Conservation (phyloP, 2,329 filamentous ascomycete species). For the Mycosphaerella sp. region DNA sequence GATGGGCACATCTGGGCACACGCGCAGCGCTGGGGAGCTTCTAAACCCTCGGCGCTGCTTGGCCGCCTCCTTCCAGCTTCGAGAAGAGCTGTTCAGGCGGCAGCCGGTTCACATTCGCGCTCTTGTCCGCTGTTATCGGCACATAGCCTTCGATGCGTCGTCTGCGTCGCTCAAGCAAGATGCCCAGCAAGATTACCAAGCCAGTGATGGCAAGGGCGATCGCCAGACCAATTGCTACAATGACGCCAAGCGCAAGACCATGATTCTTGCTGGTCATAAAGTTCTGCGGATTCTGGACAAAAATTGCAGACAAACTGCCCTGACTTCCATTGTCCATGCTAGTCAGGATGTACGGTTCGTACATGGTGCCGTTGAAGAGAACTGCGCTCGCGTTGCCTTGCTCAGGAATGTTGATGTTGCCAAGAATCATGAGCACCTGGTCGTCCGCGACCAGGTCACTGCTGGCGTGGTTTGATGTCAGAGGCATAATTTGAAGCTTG, state of each 20-base stretch:
- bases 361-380: conserved; percentile 74
- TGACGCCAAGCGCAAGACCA: conserved; percentile 64
- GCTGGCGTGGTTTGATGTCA: conserved; percentile 60
- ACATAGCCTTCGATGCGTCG: conserved; percentile 74
- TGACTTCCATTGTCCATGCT: conserved; percentile 55
- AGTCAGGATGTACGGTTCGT: conserved; percentile 75
- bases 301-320: conserved; percentile 73
- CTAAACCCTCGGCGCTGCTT: conserved; percentile 5
- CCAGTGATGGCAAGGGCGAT: conserved; percentile 73
- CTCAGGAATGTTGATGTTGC: conserved; percentile 64
- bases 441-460: conserved; percentile 58
- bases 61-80: conserved; percentile 20
- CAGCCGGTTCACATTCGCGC: conserved; percentile 45
- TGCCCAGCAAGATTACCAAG: conserved; percentile 66
- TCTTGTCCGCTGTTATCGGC: conserved; percentile 51
- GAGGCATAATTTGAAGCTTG: conserved; percentile 72
- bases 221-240: conserved; percentile 73
- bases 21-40: neutral
- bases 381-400: conserved; percentile 81
- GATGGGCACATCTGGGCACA: neutral
- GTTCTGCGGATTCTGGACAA: conserved; percentile 68
- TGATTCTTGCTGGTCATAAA: conserved; percentile 55
- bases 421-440: conserved; percentile 76
- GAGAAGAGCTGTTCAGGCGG: conserved; percentile 40
- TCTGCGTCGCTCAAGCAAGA: conserved; percentile 67